phyloP scores from a whole-genome alignment of 805 yeast genomes.

The Wickerhamiella lipophila region DNA sequence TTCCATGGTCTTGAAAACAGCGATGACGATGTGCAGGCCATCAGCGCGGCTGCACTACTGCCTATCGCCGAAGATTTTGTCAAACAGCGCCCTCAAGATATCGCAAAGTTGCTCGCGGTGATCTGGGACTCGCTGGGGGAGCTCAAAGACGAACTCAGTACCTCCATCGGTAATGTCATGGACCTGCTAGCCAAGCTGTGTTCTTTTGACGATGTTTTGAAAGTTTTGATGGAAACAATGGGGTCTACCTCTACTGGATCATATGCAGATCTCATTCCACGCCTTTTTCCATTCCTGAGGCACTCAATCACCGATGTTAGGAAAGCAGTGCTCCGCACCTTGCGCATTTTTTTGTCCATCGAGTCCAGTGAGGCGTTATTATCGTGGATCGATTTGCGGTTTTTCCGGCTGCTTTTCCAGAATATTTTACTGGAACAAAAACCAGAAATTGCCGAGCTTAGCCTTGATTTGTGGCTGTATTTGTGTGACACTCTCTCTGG shows the following conservation, averaged over 20 bases:
- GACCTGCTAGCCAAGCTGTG: constrained; percentile 81
- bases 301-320: constrained; percentile 90
- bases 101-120: constrained; percentile 42
- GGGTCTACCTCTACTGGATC: constrained; percentile 39
- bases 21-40: constrained; percentile 91
- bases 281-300: constrained; percentile 80
- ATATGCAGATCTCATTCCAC: constrained; percentile 70
- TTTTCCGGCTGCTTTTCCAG: constrained; percentile 68
- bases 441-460: constrained; percentile 49
- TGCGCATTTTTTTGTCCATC: constrained; percentile 55
- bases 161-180: constrained; percentile 93
- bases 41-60: constrained; percentile 81
- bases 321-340: constrained; percentile 69
- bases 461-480: constrained; percentile 47
- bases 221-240: constrained; percentile 54
- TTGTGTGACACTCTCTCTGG: constrained; percentile 31
- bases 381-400: constrained; percentile 66
- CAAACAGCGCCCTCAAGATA: constrained; percentile 38
- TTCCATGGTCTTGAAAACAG: constrained; percentile 63
- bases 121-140: constrained; percentile 86
- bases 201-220: constrained; percentile 63
- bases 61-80: constrained; percentile 88
- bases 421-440: constrained; percentile 85
- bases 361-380: constrained; percentile 31
- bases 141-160: constrained; percentile 81